Evolutionary conservation across 768 basidiomycete genomes (phyloP), one percentile per base, ranked within the genome.

Genomic region (Macrocybe gigantea): DNA sequence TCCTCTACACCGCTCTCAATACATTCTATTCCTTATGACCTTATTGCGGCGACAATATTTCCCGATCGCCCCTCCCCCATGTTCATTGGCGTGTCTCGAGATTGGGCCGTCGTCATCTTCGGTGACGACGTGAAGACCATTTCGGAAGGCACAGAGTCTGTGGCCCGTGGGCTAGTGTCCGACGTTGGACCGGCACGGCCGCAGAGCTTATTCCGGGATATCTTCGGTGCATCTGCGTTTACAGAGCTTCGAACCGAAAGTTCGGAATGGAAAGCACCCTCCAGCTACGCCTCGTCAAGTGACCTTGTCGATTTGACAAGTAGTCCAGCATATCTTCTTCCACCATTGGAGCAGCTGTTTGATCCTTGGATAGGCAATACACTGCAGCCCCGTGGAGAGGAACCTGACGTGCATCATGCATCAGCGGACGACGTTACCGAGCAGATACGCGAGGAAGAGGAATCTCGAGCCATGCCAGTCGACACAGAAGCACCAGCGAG

Each of bases 211-310:
- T 91, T 94, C 67, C 86, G 91, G 62, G 92, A 94, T 59, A 88
- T 94, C 59, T 96, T 95, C 59, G 93, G 93, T 35, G 71, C 78
- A 49, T 79, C 88, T 38, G 85, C 86, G 2, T 81, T 93, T 55
- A 56, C 63, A 22, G 22, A 22, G 22, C 22, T 22, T 22, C 22
- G 22, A 22, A 22, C 22, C 1, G 22, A 4, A 22, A 22, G 22
- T 22, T 22, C 4, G 22, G 22, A 22, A 4, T 22, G 22, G 22
- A 22, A 22, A 22, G 22, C 22, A 22, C 22, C 22, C 22, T 4
- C 22, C 1, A 22, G 22, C 22, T 22, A 22, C 22, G 4, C 22
- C 1, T 22, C 22, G 22, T 22, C 22, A 22, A 22, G 22, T 2
- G 22, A 22, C 22, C 22, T 22, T 22, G 22, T 22, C 22, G 22